Evolutionary conservation across 2,329 filamentous ascomycete species (phyloP).

Genomic region (Cytospora mali): DNA sequence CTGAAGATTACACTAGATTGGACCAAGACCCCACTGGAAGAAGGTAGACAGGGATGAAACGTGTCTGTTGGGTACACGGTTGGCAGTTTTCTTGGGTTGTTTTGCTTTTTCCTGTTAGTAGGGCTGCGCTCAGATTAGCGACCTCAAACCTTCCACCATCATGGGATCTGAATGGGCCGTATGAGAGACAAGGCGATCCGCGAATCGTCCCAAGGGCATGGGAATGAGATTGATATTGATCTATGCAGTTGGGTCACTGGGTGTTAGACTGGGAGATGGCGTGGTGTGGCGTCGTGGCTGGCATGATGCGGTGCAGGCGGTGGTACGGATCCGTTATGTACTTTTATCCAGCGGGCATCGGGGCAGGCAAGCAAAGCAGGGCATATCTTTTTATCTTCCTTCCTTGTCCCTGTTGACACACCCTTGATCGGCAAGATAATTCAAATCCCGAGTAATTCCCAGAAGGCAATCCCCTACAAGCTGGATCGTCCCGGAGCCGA

Average conservation of each 20-base stretch:
- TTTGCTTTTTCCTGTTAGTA: slow-evolving; percentile 20
- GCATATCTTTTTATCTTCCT: no score
- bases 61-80: slow-evolving; percentile 10
- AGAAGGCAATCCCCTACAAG: slow-evolving; percentile 2
- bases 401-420: no score
- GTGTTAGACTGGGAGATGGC: not conserved
- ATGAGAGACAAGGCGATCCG: not conserved
- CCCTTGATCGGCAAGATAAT: not conserved
- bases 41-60: slow-evolving; percentile 9
- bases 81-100: no score
- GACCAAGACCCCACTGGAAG: slow-evolving; percentile 3
- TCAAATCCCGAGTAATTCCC: not conserved
- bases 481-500: slow-evolving; percentile 7
- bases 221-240: not conserved
- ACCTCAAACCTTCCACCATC: slow-evolving; percentile 15
- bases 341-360: slow-evolving; percentile 11
- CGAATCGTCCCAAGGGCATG: not conserved
- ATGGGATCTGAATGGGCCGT: slow-evolving; percentile 1
- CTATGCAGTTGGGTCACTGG: not conserved
- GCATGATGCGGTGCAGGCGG: no score
- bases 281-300: slow-evolving; percentile 6
- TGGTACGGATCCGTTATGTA: slow-evolving; percentile 5
- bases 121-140: slow-evolving; percentile 23
- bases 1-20: slow-evolving; percentile 13
- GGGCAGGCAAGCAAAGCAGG: no score